These are phyloP conservation scores for Hirschfeldia incana DNA, from an alignment of 345 rosid species.

Conservation along the genomic window DNA sequence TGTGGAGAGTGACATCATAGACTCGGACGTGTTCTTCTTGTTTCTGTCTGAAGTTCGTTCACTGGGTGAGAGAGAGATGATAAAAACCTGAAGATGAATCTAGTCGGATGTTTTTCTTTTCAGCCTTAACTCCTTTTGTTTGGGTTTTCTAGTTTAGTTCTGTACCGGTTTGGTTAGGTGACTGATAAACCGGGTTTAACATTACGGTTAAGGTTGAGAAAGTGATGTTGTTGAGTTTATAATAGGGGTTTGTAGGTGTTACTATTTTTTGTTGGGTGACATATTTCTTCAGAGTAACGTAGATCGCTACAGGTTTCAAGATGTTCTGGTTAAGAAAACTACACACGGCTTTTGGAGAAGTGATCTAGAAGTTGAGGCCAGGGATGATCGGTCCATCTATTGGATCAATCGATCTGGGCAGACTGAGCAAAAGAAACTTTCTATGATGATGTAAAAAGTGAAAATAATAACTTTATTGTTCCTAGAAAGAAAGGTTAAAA, in stretches of 20 bases:
- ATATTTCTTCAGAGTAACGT: too few species aligned
- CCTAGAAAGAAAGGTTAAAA: not conserved
- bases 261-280: too few species aligned
- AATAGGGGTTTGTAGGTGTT: too few species aligned
- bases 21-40: not conserved
- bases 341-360: not conserved
- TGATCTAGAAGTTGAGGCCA: not conserved
- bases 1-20: conserved; percentile 29
- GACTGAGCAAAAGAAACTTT: too few species aligned
- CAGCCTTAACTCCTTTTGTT: not conserved
- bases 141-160: not conserved
- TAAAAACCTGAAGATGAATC: not conserved
- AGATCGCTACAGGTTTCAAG: not conserved
- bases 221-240: too few species aligned
- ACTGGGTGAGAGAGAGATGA: not conserved
- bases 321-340: not conserved
- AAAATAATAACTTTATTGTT: too few species aligned
- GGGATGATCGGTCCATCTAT: too few species aligned
- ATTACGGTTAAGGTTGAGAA: too few species aligned
- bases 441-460: too few species aligned
- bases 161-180: not conserved
- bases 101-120: conserved; percentile 14
- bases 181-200: not conserved
- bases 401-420: too few species aligned
- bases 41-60: conserved; percentile 13